Percentiles rank a stretch among this genome's conserved stretches.
These are phyloP conservation scores for Karstenula rhodostoma DNA, from an alignment of 2,329 filamentous ascomycete genomes.

Conservation along the genomic window DNA sequence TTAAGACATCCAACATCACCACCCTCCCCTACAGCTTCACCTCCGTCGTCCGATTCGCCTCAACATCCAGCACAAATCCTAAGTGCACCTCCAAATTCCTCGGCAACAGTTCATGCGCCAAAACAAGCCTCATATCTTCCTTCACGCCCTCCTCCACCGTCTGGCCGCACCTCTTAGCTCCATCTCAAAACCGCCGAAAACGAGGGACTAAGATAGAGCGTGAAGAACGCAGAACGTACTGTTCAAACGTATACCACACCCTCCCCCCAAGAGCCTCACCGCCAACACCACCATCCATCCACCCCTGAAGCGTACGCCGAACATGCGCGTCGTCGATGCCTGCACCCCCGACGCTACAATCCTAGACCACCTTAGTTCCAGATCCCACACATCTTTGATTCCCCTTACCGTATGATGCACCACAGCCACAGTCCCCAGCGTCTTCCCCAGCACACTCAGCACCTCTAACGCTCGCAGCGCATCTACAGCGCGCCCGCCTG, in stretches of 20 bases:
- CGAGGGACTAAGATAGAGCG: too few relatives aligned
- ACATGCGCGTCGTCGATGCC: background rate
- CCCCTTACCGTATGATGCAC: background rate
- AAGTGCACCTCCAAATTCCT: background rate
- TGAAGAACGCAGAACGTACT: background rate
- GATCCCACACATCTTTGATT: background rate
- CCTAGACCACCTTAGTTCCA: background rate
- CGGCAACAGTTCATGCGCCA: background rate
- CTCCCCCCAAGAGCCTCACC: background rate
- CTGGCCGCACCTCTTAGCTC: background rate
- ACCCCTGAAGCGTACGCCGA: background rate
- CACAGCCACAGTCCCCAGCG: background rate
- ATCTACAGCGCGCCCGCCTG: background rate
- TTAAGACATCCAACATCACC: background rate
- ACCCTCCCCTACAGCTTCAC: background rate
- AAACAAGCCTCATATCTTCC: conserved; percentile 2
- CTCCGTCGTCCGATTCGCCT: conserved; percentile 2
- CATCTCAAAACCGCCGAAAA: too few relatives aligned
- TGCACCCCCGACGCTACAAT: background rate
- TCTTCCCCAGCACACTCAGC: conserved; percentile 4
- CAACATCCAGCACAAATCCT: conserved; percentile 1
- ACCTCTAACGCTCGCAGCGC: background rate
- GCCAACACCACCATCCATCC: background rate
- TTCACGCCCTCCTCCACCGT: conserved; percentile 5
- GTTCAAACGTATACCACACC: background rate